Percentiles rank a stretch among this genome's conserved stretches.
phyloP scores from a whole-genome alignment of 345 rosid species.

The Zanthoxylum bungeanum region DNA sequence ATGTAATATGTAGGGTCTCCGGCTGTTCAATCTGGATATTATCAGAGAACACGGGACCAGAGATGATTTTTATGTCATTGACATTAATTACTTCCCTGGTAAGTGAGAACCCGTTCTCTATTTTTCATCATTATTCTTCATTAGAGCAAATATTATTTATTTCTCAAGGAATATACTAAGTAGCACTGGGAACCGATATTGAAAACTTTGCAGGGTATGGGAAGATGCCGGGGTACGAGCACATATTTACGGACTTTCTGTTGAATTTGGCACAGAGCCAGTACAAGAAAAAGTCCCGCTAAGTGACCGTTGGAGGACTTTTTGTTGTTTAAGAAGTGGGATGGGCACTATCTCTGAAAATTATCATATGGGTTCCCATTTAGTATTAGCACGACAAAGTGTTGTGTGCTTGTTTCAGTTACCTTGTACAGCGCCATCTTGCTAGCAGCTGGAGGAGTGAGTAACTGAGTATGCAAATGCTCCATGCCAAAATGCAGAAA shows the following conservation, averaged over 20 bases:
- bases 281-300: slow-evolving; percentile 36
- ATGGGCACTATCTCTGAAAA: background rate
- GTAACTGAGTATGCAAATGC: background rate
- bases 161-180: background rate
- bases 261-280: slow-evolving; percentile 55
- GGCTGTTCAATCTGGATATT: slow-evolving; percentile 75
- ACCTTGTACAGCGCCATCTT: slow-evolving; percentile 19
- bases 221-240: slow-evolving; percentile 82
- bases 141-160: background rate
- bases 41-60: slow-evolving; percentile 70
- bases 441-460: slow-evolving; percentile 19
- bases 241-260: slow-evolving; percentile 72
- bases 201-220: slow-evolving; percentile 56
- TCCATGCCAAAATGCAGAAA: slow-evolving; percentile 10
- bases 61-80: slow-evolving; percentile 70
- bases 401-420: background rate
- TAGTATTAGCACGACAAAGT: slow-evolving; percentile 13
- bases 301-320: slow-evolving; percentile 3
- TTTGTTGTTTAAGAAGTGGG: background rate
- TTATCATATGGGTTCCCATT: slow-evolving; percentile 1
- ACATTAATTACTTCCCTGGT: slow-evolving; percentile 86
- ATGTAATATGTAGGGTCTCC: slow-evolving; percentile 46
- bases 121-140: background rate
- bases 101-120: slow-evolving; percentile 17
- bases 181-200: background rate